A percentile compares a stretch with the other conserved stretches of the same genome.
phyloP scores from a whole-genome alignment of 192 early-diverging fungal species.

The Geranomyces michiganensis region DNA sequence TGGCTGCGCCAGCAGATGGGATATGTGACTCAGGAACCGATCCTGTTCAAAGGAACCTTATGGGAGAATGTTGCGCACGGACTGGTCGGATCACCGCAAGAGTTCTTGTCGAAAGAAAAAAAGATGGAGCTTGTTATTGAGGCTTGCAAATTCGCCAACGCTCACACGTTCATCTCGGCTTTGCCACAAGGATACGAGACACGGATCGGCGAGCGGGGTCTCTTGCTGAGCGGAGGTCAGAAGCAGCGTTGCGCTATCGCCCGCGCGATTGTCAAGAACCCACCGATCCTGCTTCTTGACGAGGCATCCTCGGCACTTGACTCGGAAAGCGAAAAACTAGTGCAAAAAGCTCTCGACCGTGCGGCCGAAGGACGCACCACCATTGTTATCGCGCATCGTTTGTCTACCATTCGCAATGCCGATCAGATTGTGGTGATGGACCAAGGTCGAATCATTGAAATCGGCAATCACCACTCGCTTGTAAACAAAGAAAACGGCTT shows the following conservation, averaged over 20 bases:
- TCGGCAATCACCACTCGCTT: slow-evolving; percentile 80
- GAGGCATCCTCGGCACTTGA: slow-evolving; percentile 85
- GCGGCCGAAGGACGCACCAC: slow-evolving; percentile 75
- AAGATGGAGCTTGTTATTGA: slow-evolving; percentile 43
- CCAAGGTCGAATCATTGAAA: slow-evolving; percentile 59
- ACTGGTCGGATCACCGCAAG: slow-evolving; percentile 56
- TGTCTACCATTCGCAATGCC: slow-evolving; percentile 81
- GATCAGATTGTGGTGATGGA: slow-evolving; percentile 83
- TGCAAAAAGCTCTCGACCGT: slow-evolving; percentile 82
- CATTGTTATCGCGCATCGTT: slow-evolving; percentile 84
- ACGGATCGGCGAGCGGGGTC: slow-evolving; percentile 73
- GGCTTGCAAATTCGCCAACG: slow-evolving; percentile 64
- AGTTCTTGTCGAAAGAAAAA: slow-evolving; percentile 45
- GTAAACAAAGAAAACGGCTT: slow-evolving; percentile 57
- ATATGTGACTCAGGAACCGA: slow-evolving; percentile 90
- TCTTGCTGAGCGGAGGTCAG: slow-evolving; percentile 82
- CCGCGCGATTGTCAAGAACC: slow-evolving; percentile 86
- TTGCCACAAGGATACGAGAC: slow-evolving; percentile 84
- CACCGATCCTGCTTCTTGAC: slow-evolving; percentile 81
- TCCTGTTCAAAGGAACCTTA: slow-evolving; percentile 77
- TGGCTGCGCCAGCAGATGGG: slow-evolving; percentile 88
- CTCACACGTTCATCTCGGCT: slow-evolving; percentile 82
- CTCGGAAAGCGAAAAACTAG: slow-evolving; percentile 49
- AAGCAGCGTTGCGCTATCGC: slow-evolving; percentile 96
- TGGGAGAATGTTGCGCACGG: slow-evolving; percentile 76